Percentiles rank a stretch among this genome's conserved stretches.
Evolutionary conservation across 768 basidiomycete genomes (phyloP).

Genomic region (Tulasnella sp.): DNA sequence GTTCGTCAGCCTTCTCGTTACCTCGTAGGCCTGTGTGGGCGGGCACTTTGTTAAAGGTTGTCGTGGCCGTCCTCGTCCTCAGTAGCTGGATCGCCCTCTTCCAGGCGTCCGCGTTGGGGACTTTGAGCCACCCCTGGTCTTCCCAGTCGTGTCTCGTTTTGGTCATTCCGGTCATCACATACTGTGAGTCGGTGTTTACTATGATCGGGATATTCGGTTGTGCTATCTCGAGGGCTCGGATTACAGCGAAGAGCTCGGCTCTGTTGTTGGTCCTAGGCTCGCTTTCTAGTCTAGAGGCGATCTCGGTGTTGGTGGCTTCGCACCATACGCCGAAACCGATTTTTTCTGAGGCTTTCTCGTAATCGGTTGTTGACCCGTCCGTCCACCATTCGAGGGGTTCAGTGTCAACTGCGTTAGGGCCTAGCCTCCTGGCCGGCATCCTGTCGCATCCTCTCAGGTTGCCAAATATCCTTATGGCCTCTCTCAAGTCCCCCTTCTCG

Average conservation of each 20-base stretch:
- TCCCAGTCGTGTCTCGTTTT: not conserved
- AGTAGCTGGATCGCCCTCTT: not conserved
- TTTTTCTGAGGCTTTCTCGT: not conserved
- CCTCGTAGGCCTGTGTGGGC: not conserved
- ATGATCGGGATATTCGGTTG: not conserved
- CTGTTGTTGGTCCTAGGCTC: not conserved
- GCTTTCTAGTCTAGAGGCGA: not conserved
- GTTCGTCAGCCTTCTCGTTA: constrained; percentile 1
- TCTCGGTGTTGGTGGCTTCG: not conserved
- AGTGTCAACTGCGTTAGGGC: too few species aligned
- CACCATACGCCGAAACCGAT: not conserved
- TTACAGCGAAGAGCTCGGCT: not conserved
- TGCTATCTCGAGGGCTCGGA: not conserved
- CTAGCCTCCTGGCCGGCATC: not conserved
- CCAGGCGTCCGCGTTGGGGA: not conserved
- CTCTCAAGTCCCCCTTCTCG: not conserved
- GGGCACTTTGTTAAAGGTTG: not conserved
- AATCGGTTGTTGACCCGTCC: not conserved
- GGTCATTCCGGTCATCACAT: not conserved
- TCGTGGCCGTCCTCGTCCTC: not conserved
- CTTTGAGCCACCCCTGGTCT: not conserved
- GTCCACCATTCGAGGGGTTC: too few species aligned
- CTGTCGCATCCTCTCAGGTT: not conserved
- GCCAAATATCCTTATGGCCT: not conserved
- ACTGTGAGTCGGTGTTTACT: constrained; percentile 3